Base-by-base conservation (phyloP, 306 rosid genomes). In the Albizia julibrissin region DNA sequence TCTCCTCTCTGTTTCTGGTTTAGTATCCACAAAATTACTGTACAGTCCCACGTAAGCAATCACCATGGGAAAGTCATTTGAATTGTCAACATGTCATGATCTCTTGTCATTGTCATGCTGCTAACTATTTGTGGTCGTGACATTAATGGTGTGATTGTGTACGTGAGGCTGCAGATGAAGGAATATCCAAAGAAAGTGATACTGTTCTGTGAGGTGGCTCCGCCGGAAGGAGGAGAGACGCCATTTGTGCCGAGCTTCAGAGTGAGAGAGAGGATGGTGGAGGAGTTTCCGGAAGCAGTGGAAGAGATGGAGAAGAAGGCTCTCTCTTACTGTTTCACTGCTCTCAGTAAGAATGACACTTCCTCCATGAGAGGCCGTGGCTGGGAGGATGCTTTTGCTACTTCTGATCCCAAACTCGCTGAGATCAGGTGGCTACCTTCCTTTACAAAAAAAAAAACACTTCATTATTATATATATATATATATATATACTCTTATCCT, bases 361-460 rank as follows among this genome's bases (percentile, higher is more conserved):
- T 78, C 87, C 10, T 91, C 97, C 64, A 92, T 92, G 97, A 94
- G 97, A 77, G 97, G 98, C n/a, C 83, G 98, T 82, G 95, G 94
- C 0, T 94, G 95, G 98, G 90, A 94, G 66, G 91, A 91, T 58
- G 85, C 98, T 50, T 91, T 94, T 78, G 91, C 78, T 0, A 84
- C 97, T 72, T 87, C 98, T 0, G 94, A 91, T 82, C 89, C 47
- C 10, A 74, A 77, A 6, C 84, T 81, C 87, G 98, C 92, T n/a
- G 89, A 94, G 72, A 83, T 10, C 83, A 92, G 89, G 69, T 50
- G 18, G 1, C 5, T 13, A 26, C 10, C 40, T 6, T 64, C 42
- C 21, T 12, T n/a, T n/a, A n/a, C 62, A 56, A 56, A n/a, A 21
- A 56, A 56, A 56, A n/a, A 21, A 56, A 56, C 27, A n/a, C 13